Base-by-base conservation (phyloP, 176 grass and related monocot species). In the Lolium multiflorum region DNA sequence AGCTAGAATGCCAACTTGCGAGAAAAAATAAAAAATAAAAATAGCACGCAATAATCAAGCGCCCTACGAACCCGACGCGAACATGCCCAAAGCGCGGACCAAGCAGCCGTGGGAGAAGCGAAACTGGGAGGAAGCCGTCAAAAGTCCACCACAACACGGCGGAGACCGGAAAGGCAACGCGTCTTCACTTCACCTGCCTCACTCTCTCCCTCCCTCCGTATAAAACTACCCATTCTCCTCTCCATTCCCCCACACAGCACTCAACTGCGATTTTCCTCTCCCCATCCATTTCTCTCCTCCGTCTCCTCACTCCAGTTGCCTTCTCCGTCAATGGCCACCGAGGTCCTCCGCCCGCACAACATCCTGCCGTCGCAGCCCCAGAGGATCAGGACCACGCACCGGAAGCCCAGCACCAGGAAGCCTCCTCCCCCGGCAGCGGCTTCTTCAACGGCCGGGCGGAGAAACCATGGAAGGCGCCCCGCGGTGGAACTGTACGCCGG, bases 401-500 rank as follows among this genome's bases (percentile, higher is more conserved):
- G 76, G 62, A 92, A 72, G 46, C 20, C 58, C 11, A 75, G 47
- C 71, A 1, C 57, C 78, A 81, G 56, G 56, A 81, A 35, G 60
- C 46, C 46, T 51, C 46, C 71, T 15, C 21, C 71, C 1, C 2
- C 44, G 6, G 20, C 64, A 3, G 16, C 55, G 60, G 49, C 25
- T n/a, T 11, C 61, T 12, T 20, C 76, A 4, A 28, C 60, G 7
- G 18, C 25, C 4, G 58, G 67, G 46, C 57, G 76, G 44, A 74
- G 87, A 37, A 18, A 67, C 76, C 76, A 21, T 7, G 82, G 56
- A 5, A 43, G 54, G 71, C 63, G 26, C 7, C 47, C 58, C 1
- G 25, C 82, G 11, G 74, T 25, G 75, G 89, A 87, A 41, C 57
- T 91, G 38, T 91, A 94, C 87, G 89, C 92, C 39, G 92, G 89